A percentile compares a stretch with the other conserved stretches of the same genome.
Evolutionary conservation across 2,329 filamentous ascomycete species (phyloP).

Genomic region (Metarhizium robertsii): DNA sequence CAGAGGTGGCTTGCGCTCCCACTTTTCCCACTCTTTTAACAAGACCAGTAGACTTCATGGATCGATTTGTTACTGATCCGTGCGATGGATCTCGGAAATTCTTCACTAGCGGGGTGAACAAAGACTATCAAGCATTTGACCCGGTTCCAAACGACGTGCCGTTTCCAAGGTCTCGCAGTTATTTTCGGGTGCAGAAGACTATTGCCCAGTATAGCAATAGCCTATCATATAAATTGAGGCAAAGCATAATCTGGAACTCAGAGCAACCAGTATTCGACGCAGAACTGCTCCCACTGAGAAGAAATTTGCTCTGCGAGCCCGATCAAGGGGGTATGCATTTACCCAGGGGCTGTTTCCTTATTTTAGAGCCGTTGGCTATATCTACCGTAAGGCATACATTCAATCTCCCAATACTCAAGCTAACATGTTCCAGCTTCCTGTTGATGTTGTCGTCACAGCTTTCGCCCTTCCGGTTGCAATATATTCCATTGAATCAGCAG

Average conservation of each 20-base stretch:
- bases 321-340: slow-evolving; percentile 39
- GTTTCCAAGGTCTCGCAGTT: slow-evolving; percentile 33
- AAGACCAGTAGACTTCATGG: slow-evolving; percentile 23
- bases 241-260: slow-evolving; percentile 41
- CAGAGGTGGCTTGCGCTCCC: slow-evolving; percentile 18
- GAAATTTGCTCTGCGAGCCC: slow-evolving; percentile 69
- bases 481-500: slow-evolving; percentile 68
- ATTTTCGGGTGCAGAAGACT: slow-evolving; percentile 35
- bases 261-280: slow-evolving; percentile 77
- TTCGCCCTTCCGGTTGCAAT: slow-evolving; percentile 77
- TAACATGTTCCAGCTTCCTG: slow-evolving; percentile 47
- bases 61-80: slow-evolving; percentile 48
- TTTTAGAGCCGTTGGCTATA: slow-evolving; percentile 66
- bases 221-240: slow-evolving; percentile 53
- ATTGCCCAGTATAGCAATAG: slow-evolving; percentile 83
- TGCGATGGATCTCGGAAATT: slow-evolving; percentile 57
- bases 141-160: slow-evolving; percentile 50
- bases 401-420: background rate
- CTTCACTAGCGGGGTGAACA: slow-evolving; percentile 42
- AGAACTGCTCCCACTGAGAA: slow-evolving; percentile 63
- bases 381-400: slow-evolving; percentile 53
- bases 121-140: slow-evolving; percentile 53
- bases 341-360: slow-evolving; percentile 51
- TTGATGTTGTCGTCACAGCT: slow-evolving; percentile 60
- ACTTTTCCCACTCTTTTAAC: background rate